Conservation (phyloP, 306 rosid species). For the Inga oerstediana region DNA sequence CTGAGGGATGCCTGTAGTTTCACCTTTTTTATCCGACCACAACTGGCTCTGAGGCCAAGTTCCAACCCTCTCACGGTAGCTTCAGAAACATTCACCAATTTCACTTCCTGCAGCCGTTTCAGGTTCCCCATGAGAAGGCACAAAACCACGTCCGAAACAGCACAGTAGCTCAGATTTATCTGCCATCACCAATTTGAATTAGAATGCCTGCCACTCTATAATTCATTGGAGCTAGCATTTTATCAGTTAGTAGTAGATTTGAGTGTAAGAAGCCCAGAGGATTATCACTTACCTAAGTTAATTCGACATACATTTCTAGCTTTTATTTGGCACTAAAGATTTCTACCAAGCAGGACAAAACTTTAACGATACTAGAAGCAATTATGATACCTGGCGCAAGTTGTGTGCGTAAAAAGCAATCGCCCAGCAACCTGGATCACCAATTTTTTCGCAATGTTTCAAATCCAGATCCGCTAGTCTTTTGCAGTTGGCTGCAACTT, state of each 20-base stretch:
- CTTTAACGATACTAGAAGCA: not conserved
- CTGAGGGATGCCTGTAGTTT: conserved; percentile 54
- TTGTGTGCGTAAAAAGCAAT: conserved; percentile 54
- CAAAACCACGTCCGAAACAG: conserved; percentile 59
- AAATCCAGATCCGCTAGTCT: conserved; percentile 64
- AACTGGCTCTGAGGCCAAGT: conserved; percentile 57
- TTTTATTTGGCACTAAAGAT: not conserved
- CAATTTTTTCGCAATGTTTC: conserved; percentile 59
- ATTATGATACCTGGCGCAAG: conserved; percentile 57
- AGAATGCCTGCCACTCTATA: conserved; percentile 6
- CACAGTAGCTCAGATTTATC: conserved; percentile 67
- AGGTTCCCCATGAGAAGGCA: conserved; percentile 61
- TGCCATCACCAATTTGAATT: conserved; percentile 34
- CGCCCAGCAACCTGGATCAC: conserved; percentile 67
- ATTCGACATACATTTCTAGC: not conserved
- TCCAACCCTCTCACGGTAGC: conserved; percentile 60
- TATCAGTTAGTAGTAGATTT: not conserved
- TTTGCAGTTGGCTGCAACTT: conserved; percentile 57
- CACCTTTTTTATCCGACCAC: conserved; percentile 60
- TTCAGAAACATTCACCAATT: conserved; percentile 53
- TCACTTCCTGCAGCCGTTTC: conserved; percentile 69
- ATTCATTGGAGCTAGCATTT: conserved; percentile 6
- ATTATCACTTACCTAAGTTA: conserved; percentile 2
- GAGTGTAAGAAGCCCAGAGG: conserved; percentile 15
- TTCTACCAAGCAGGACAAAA: not conserved